Percentiles rank a stretch among this genome's conserved stretches.
Conservation (phyloP, 2,329 filamentous ascomycete genomes). For the Colletotrichum echinochloae region DNA sequence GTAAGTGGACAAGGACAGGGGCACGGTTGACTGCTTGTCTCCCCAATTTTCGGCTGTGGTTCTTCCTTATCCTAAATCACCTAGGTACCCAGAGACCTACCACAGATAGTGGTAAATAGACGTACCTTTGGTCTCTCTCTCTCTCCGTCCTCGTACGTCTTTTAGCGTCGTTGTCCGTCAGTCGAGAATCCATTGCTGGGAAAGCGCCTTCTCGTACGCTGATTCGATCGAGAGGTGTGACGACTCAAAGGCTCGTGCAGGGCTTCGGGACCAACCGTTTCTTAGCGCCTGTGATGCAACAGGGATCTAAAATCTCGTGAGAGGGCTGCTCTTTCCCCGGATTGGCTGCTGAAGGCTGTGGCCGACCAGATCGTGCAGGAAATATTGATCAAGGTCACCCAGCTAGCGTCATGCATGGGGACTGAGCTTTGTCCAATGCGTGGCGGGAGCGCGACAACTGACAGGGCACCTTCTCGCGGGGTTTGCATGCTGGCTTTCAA, state of each 20-base stretch:
- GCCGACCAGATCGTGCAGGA: slow-evolving; percentile 47
- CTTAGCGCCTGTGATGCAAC: slow-evolving; percentile 50
- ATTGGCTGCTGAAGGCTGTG: slow-evolving; percentile 52
- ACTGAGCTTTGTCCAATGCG: slow-evolving; percentile 38
- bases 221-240: slow-evolving; percentile 58
- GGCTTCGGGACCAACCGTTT: slow-evolving; percentile 61
- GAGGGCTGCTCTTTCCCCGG: slow-evolving; percentile 51
- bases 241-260: slow-evolving; percentile 58
- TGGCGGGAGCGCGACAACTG: slow-evolving; percentile 31
- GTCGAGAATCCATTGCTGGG: slow-evolving; percentile 28
- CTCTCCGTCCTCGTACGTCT: slow-evolving; percentile 37
- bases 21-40: slow-evolving; percentile 13
- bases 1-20: slow-evolving; percentile 15
- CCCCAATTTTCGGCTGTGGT: slow-evolving; percentile 7
- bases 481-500: slow-evolving; percentile 28
- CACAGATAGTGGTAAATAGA: too few relatives aligned
- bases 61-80: neutral
- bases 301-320: slow-evolving; percentile 45
- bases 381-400: slow-evolving; percentile 44
- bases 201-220: slow-evolving; percentile 37
- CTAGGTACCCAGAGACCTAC: neutral
- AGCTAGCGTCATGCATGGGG: slow-evolving; percentile 31
- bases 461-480: slow-evolving; percentile 37
- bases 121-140: slow-evolving; percentile 6
- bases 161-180: slow-evolving; percentile 33